Evolutionary conservation across 345 rosid species (phyloP).

Genomic region (Arabidopsis arenosa): DNA sequence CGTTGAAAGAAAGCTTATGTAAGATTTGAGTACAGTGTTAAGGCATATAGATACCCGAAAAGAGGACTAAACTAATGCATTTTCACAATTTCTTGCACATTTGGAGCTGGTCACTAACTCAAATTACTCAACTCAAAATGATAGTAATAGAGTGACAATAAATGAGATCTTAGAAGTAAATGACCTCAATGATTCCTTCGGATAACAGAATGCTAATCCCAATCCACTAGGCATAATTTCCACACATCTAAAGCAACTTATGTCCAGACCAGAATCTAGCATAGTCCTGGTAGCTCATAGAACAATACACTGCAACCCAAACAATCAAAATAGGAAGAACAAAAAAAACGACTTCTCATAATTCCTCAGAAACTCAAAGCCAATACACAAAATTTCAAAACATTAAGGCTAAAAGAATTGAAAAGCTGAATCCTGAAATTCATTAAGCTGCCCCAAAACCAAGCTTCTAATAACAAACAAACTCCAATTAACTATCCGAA

Average conservation of each 20-base stretch:
- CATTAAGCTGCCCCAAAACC: not conserved
- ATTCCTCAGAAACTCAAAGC: conserved; percentile 33
- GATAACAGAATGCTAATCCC: not conserved
- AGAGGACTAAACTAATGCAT: not conserved
- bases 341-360: conserved; percentile 9
- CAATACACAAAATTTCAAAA: conserved; percentile 16
- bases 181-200: not conserved
- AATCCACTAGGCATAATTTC: not conserved
- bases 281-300: not conserved
- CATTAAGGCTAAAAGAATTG: conserved; percentile 23
- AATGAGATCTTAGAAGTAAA: not conserved
- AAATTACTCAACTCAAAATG: not conserved
- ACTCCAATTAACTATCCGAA: not conserved
- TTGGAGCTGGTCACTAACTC: not conserved
- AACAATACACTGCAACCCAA: not conserved
- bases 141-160: not conserved
- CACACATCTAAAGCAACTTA: not conserved
- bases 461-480: not conserved
- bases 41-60: not conserved
- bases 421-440: not conserved
- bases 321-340: conserved; percentile 25
- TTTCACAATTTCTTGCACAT: no score
- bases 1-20: not conserved
- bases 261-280: not conserved
- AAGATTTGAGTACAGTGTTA: not conserved